Evolutionary conservation across 1,284 basidiomycete genomes (phyloP).

Genomic region (Boletus smithii): DNA sequence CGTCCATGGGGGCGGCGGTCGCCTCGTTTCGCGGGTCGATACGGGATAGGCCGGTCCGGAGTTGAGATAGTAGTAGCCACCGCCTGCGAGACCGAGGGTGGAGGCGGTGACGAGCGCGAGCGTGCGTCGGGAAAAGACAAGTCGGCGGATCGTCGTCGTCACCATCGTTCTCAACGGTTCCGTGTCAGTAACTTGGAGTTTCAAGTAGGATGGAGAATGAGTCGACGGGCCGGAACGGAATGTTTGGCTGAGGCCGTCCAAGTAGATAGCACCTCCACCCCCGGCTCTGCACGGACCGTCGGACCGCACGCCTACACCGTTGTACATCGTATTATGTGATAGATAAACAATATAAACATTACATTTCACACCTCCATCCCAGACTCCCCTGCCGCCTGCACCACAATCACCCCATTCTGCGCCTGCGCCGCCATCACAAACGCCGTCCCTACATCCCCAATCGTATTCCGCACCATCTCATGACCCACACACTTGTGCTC

Average conservation of each 20-base stretch:
- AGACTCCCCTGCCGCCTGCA: conserved; percentile 19
- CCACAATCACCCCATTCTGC: conserved; percentile 26
- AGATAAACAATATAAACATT: neutral
- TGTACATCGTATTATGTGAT: no score
- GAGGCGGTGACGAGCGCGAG: conserved; percentile 51
- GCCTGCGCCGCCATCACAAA: conserved; percentile 43
- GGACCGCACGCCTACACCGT: conserved; percentile 2
- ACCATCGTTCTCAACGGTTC: neutral
- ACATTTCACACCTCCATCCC: conserved; percentile 1
- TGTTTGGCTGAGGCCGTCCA: no score
- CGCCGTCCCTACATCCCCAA: conserved; percentile 73
- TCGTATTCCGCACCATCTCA: conserved; percentile 57
- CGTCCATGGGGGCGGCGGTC: conserved; percentile 73
- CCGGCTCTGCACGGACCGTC: conserved; percentile 5
- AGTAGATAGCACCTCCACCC: no score
- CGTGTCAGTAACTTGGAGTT: no score
- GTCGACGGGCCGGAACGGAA: no score
- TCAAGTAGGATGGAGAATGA: no score
- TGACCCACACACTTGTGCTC: conserved; percentile 42
- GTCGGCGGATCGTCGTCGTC: conserved; percentile 36
- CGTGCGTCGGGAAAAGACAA: conserved; percentile 52
- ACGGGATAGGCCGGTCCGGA: conserved; percentile 64
- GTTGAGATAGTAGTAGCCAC: conserved; percentile 69
- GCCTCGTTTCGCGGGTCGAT: conserved; percentile 57
- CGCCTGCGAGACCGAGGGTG: conserved; percentile 48